Evolutionary conservation across 2,329 filamentous ascomycete genomes (phyloP).

Genomic region (Tolypocladium album): DNA sequence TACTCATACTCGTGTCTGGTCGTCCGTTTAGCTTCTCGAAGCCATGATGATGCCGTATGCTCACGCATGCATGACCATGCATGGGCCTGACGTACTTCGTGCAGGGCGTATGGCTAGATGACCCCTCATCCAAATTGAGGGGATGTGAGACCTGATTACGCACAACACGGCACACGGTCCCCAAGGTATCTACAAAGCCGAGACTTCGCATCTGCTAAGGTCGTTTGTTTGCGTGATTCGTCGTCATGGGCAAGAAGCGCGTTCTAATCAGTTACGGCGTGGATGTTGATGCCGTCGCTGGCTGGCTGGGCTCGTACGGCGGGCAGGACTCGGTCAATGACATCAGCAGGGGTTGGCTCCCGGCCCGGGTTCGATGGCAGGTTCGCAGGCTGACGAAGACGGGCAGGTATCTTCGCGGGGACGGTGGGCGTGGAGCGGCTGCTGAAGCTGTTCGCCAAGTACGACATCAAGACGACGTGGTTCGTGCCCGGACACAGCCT

Average conservation of each 20-base stretch:
- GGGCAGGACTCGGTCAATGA: slow-evolving; percentile 63
- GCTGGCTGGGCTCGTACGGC: slow-evolving; percentile 66
- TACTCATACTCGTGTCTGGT: no score
- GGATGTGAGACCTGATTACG: neutral
- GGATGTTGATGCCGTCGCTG: slow-evolving; percentile 66
- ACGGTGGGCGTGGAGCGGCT: slow-evolving; percentile 55
- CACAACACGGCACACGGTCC: neutral
- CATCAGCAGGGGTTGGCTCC: slow-evolving; percentile 50
- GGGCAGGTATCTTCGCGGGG: slow-evolving; percentile 55
- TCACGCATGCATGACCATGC: neutral
- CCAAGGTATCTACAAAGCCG: neutral
- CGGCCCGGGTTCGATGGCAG: neutral
- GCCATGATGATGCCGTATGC: neutral
- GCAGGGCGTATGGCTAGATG: neutral
- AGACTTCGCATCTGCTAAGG: neutral
- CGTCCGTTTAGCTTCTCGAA: no score
- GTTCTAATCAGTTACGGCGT: slow-evolving; percentile 45
- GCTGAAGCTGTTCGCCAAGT: slow-evolving; percentile 61
- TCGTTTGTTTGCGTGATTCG: neutral
- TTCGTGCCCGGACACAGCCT: slow-evolving; percentile 39
- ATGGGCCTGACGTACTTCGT: neutral
- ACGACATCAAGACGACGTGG: slow-evolving; percentile 56
- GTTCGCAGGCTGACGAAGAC: neutral
- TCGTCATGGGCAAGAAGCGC: slow-evolving; percentile 1
- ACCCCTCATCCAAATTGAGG: neutral